Conservation (phyloP, 257 asterid genomes). For the Leonotis leonurus region DNA sequence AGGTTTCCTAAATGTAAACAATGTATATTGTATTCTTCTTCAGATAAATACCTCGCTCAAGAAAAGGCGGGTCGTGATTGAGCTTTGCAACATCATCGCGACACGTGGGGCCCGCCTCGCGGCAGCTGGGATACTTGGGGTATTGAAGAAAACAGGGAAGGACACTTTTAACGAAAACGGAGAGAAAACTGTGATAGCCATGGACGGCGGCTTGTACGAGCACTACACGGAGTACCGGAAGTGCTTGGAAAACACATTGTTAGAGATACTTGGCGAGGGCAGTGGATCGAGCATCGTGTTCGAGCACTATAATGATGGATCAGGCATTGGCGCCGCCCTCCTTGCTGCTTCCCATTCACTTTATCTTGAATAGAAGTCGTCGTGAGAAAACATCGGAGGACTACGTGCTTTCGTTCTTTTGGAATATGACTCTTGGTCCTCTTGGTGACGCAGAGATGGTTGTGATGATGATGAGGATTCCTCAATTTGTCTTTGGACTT, state of each 20-base stretch:
- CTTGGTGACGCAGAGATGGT: no score
- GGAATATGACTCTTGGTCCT: not conserved
- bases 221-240: slow-evolving; percentile 61
- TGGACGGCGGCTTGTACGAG: slow-evolving; percentile 84
- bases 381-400: no score
- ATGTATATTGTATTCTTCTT: no score
- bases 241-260: slow-evolving; percentile 53
- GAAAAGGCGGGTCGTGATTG: slow-evolving; percentile 50
- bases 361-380: slow-evolving; percentile 34
- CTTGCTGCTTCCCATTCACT: slow-evolving; percentile 84
- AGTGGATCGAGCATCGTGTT: slow-evolving; percentile 28
- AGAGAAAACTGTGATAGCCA: slow-evolving; percentile 53
- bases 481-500: no score
- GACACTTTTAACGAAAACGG: slow-evolving; percentile 34
- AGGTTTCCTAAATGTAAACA: no score
- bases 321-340: slow-evolving; percentile 89
- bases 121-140: slow-evolving; percentile 64
- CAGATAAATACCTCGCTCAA: slow-evolving; percentile 66
- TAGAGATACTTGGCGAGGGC: slow-evolving; percentile 52
- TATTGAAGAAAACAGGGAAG: slow-evolving; percentile 70
- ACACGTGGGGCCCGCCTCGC: slow-evolving; percentile 89
- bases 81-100: slow-evolving; percentile 70
- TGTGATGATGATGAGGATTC: no score
- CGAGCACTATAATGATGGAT: slow-evolving; percentile 77
- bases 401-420: not conserved